phyloP scores from a whole-genome alignment of 139 green algal species.

The Chloropicon primus region DNA sequence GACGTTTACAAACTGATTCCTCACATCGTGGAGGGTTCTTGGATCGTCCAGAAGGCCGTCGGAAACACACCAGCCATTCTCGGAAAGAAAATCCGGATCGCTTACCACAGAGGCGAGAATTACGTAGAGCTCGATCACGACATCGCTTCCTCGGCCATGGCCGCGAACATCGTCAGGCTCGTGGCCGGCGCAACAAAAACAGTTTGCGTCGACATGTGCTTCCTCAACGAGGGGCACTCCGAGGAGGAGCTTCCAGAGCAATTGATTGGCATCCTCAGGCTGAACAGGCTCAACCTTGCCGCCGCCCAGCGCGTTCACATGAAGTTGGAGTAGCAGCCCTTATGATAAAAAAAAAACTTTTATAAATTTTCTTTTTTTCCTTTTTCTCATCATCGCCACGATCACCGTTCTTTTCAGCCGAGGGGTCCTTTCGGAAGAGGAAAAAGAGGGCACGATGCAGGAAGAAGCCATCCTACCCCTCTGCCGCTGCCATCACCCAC shows the following conservation, averaged over 20 bases:
- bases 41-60: background rate
- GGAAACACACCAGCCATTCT: conserved; percentile 3
- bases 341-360: too few relatives aligned
- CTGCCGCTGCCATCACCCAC: too few relatives aligned
- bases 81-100: background rate
- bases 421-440: too few relatives aligned
- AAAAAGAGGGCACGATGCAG: too few relatives aligned
- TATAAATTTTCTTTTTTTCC: background rate
- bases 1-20: conserved; percentile 1
- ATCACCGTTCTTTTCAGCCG: too few relatives aligned
- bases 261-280: background rate
- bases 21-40: background rate
- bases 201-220: background rate
- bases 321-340: background rate
- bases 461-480: too few relatives aligned
- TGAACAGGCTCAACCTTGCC: background rate
- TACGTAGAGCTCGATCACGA: conserved; percentile 1
- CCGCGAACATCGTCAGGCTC: background rate
- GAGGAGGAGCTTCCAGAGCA: background rate
- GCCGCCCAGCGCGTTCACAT: background rate
- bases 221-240: background rate
- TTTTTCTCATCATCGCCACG: too few relatives aligned
- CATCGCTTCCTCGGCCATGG: background rate
- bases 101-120: background rate
- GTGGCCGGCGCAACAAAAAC: background rate